Evolutionary conservation across 2,329 filamentous ascomycete species (phyloP).

Genomic region (Xylaria sp.): DNA sequence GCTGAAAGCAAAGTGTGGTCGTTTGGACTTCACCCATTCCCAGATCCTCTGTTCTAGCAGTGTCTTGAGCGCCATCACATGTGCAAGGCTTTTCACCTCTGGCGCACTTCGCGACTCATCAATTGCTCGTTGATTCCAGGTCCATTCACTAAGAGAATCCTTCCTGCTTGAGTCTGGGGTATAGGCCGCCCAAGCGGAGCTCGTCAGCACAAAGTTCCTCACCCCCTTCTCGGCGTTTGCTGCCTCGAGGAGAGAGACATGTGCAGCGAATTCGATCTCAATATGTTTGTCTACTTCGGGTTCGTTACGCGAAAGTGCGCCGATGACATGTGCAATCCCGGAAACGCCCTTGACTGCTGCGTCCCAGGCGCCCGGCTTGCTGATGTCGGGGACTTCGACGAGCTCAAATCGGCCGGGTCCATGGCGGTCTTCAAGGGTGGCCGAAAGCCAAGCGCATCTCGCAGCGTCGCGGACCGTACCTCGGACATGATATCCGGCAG

Average conservation of each 20-base stretch:
- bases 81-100: neutral
- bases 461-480: neutral
- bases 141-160: neutral
- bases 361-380: neutral
- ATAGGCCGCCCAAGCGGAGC: neutral
- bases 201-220: neutral
- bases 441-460: neutral
- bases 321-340: neutral
- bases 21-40: neutral
- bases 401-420: neutral
- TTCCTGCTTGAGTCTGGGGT: slow-evolving; percentile 1
- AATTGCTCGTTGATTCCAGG: neutral
- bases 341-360: neutral
- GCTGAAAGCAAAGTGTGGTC: neutral
- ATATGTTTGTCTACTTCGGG: neutral
- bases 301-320: neutral
- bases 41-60: neutral
- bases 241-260: neutral
- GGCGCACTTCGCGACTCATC: neutral
- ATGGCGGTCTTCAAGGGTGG: neutral
- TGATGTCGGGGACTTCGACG: neutral
- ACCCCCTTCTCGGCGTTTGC: neutral
- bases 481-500: neutral
- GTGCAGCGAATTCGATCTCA: neutral
- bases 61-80: neutral